Conservation (phyloP, 306 rosid genomes). For the Inga laurina region DNA sequence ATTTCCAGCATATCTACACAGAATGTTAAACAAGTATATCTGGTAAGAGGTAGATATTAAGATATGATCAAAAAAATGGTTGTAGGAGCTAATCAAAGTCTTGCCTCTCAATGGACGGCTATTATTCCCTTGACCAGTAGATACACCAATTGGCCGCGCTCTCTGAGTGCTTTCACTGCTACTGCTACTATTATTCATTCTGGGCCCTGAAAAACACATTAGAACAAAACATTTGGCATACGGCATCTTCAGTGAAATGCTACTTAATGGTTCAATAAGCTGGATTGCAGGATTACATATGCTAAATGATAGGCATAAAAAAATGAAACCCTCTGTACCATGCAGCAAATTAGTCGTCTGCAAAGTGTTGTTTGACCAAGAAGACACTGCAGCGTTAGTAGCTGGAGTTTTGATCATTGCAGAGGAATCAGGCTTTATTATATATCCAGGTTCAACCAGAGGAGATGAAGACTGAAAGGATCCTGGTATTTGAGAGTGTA, state of each 20-base stretch:
- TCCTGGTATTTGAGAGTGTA: slow-evolving; percentile 56
- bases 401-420: slow-evolving; percentile 57
- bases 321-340: slow-evolving; percentile 43
- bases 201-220: slow-evolving; percentile 47
- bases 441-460: slow-evolving; percentile 65
- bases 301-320: slow-evolving; percentile 16
- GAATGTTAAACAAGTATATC: background rate
- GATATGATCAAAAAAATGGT: background rate
- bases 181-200: slow-evolving; percentile 76
- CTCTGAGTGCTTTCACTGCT: slow-evolving; percentile 67
- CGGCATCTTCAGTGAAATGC: slow-evolving; percentile 9
- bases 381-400: slow-evolving; percentile 51
- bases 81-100: slow-evolving; percentile 15
- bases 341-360: slow-evolving; percentile 51
- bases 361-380: slow-evolving; percentile 58
- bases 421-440: slow-evolving; percentile 59
- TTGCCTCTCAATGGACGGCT: slow-evolving; percentile 72
- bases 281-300: background rate
- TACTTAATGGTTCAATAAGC: slow-evolving; percentile 7
- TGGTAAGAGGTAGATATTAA: background rate
- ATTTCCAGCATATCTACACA: background rate
- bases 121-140: slow-evolving; percentile 59
- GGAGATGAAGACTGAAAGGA: slow-evolving; percentile 70
- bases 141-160: slow-evolving; percentile 50
- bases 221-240: slow-evolving; percentile 6